Evolutionary conservation across 129 eudicot species (phyloP), one percentile per base, ranked within the genome.

Genomic region (Glebionis coronaria): DNA sequence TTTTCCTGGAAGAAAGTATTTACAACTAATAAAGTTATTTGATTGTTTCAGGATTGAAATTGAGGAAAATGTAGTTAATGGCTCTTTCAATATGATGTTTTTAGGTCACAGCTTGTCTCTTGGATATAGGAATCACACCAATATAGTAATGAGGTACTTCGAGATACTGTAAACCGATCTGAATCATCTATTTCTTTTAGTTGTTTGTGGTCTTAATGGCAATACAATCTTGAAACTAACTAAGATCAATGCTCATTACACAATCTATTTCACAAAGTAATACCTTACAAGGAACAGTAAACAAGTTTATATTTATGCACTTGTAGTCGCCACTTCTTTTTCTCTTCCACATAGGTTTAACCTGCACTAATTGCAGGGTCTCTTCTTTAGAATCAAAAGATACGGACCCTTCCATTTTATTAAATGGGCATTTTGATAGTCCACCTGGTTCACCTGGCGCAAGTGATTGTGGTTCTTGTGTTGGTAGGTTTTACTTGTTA

Each of bases 401-500:
- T 16, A 75, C 76, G 73, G 99, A 94, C 52, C 79, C 95, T 55
- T 82, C 97, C 16, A 88, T 94, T 79, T 76, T 94, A 73, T 80
- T 94, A 50, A 94, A 94, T 77, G 99, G 79, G 42, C 99, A 94
- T 81, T 94, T 74, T 80, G 99, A 94, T 74, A 89, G 93, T 71
- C 87, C 99, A 42, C 85, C 85, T 64, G 85, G 90, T 53, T 94
- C 99, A 58, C 99, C 99, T 14, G 99, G 99, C 78, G 99, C 99
- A 65, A 85, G 88, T 75, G 99, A 94, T 65, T 94, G 97, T 81
- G 99, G 97, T 63, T 89, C 99, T 20, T 94, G 97, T 79, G 99
- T 94, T 63, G 99, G 99, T 94, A 72, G 49, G 93, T 86, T 46
- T 61, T 56, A 63, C 28, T 56, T 42, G 14, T 59, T 68, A 9